phyloP scores from a whole-genome alignment of 2,329 filamentous ascomycete species.

The Exserohilum rostratum region DNA sequence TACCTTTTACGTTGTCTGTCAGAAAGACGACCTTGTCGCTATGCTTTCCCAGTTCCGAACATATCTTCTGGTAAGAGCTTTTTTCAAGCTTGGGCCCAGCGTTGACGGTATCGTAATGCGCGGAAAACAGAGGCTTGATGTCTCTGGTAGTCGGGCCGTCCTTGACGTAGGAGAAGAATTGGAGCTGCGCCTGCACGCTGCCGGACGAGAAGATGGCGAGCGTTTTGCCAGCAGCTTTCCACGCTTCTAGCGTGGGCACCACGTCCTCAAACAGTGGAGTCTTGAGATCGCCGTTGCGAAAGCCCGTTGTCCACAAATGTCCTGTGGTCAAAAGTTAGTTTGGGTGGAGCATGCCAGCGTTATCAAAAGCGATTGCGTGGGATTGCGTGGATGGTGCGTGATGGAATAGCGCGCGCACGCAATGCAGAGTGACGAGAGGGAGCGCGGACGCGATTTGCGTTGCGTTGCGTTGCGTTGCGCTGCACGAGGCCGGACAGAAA shows the following conservation, averaged over 20 bases:
- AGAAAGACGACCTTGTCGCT: constrained; percentile 72
- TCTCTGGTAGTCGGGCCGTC: constrained; percentile 49
- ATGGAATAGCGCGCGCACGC: constrained; percentile 1
- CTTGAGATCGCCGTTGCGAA: constrained; percentile 70
- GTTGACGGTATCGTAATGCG: constrained; percentile 76
- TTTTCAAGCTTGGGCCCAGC: constrained; percentile 74
- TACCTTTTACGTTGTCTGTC: constrained; percentile 74
- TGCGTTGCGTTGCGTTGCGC: constrained; percentile 2
- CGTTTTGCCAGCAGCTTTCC: constrained; percentile 61
- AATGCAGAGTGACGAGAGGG: constrained; percentile 4
- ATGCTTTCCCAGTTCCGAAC: constrained; percentile 53
- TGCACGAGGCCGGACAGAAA: neutral
- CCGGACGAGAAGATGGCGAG: constrained; percentile 83
- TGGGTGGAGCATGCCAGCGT: constrained; percentile 5
- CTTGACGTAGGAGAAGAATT: constrained; percentile 70
- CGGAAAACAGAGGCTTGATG: constrained; percentile 45
- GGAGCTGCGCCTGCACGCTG: constrained; percentile 78
- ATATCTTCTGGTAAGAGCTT: constrained; percentile 71
- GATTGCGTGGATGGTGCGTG: neutral
- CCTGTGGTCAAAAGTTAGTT: constrained; percentile 50
- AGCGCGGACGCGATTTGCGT: constrained; percentile 9
- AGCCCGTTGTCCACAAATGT: constrained; percentile 77
- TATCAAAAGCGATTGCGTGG: constrained; percentile 11
- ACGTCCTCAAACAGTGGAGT: constrained; percentile 80
- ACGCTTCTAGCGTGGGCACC: constrained; percentile 64